These are phyloP conservation scores for Pythium grandisporangium DNA, from an alignment of 352 stramenopile genomes.

Conservation along the genomic window DNA sequence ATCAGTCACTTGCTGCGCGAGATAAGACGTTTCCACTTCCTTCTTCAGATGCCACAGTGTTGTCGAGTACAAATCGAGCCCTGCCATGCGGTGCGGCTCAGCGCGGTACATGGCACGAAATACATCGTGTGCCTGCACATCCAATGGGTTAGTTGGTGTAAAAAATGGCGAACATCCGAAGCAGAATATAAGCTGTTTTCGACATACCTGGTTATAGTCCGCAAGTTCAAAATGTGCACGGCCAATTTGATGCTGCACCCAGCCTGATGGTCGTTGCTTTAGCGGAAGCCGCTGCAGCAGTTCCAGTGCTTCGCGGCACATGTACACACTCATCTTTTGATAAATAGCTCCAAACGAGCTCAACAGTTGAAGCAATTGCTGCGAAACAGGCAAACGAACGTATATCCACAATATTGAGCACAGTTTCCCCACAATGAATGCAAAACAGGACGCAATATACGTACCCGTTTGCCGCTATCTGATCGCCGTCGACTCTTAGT, in stretches of 20 bases:
- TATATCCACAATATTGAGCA: neutral
- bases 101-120: slow-evolving; percentile 86
- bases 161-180: neutral
- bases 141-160: too few relatives aligned
- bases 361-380: slow-evolving; percentile 47
- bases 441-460: neutral
- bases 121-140: slow-evolving; percentile 74
- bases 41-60: slow-evolving; percentile 97
- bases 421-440: neutral
- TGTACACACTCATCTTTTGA: slow-evolving; percentile 62
- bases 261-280: slow-evolving; percentile 87
- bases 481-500: slow-evolving; percentile 3
- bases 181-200: neutral
- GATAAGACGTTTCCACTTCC: slow-evolving; percentile 95
- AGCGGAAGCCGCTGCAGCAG: slow-evolving; percentile 80
- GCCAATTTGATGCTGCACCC: slow-evolving; percentile 91
- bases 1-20: slow-evolving; percentile 91
- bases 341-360: slow-evolving; percentile 69
- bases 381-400: neutral
- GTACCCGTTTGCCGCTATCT: slow-evolving; percentile 9
- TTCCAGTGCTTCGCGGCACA: slow-evolving; percentile 82
- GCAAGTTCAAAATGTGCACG: slow-evolving; percentile 93
- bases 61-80: slow-evolving; percentile 93
- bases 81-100: slow-evolving; percentile 91
- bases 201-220: slow-evolving; percentile 82